These are phyloP conservation scores for Emmonsia crescens DNA, from an alignment of 2,329 filamentous ascomycete genomes.

Conservation along the genomic window DNA sequence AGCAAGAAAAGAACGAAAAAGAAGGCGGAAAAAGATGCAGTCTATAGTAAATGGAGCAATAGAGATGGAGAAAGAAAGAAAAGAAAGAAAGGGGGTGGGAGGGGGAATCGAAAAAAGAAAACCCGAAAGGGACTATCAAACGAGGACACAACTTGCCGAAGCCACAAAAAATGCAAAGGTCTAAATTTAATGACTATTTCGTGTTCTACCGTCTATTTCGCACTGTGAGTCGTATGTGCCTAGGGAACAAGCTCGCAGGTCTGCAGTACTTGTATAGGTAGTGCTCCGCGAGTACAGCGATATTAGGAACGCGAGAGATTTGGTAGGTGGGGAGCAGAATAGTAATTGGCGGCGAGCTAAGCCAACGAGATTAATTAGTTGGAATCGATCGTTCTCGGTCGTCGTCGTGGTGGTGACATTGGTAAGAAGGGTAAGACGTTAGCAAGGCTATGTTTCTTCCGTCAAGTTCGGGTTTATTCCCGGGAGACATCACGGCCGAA, in stretches of 20 bases:
- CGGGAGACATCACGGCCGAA: slow-evolving; percentile 80
- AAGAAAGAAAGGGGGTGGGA: too few relatives aligned
- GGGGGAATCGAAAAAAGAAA: too few relatives aligned
- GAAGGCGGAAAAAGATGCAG: neutral
- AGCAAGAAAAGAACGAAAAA: neutral
- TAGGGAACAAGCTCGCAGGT: neutral
- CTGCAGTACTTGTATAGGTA: neutral
- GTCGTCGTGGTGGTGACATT: neutral
- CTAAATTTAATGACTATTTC: neutral
- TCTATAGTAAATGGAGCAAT: neutral
- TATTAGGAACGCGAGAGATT: neutral
- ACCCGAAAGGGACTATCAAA: neutral
- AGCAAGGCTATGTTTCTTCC: neutral
- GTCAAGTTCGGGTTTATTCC: slow-evolving; percentile 25
- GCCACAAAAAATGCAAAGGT: neutral
- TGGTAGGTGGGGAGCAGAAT: neutral
- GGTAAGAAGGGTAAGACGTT: neutral
- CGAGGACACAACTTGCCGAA: neutral
- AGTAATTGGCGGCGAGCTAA: neutral
- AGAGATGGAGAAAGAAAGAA: neutral
- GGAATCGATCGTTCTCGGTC: neutral
- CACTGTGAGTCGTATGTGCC: too few relatives aligned
- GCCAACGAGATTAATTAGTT: neutral
- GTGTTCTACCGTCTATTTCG: neutral
- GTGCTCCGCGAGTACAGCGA: neutral